These are phyloP conservation scores for Lindgomyces ingoldianus DNA, from an alignment of 495 filamentous ascomycete species.

Conservation along the genomic window DNA sequence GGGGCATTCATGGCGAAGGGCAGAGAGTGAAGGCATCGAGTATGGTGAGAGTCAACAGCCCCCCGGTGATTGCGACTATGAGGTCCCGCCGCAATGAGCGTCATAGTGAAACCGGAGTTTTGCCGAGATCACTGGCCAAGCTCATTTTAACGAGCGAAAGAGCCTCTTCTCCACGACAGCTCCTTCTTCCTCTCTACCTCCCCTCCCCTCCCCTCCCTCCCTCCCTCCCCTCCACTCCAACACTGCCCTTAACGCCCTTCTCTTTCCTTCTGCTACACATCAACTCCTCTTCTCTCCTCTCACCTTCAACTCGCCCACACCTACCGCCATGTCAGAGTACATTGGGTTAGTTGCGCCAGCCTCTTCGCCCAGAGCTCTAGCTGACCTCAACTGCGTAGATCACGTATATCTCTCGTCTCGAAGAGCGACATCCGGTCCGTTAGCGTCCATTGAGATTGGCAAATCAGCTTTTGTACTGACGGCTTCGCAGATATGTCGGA, in stretches of 20 bases:
- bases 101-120: conserved; percentile 2
- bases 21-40: background rate
- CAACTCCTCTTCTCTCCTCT: conserved; percentile 1
- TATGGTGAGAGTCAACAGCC: background rate
- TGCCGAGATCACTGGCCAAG: background rate
- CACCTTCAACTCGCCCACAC: conserved; percentile 21
- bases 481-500: conserved; percentile 77
- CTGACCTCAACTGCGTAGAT: conserved; percentile 49
- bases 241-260: background rate
- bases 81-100: background rate
- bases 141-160: background rate
- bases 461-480: conserved; percentile 39
- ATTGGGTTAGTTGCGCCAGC: conserved; percentile 5
- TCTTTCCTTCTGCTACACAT: background rate
- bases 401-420: conserved; percentile 86
- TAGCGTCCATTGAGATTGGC: conserved; percentile 15
- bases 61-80: background rate
- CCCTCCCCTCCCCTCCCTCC: background rate
- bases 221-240: background rate
- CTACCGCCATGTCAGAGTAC: conserved; percentile 7
- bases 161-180: background rate
- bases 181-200: conserved; percentile 15
- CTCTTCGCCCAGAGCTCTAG: conserved; percentile 12
- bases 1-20: conserved; percentile 13
- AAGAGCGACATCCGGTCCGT: conserved; percentile 93